Percentiles rank a stretch among this genome's conserved stretches.
These are phyloP conservation scores for Sequoiadendron giganteum DNA, from an alignment of 75 land plant genomes.

Conservation along the genomic window DNA sequence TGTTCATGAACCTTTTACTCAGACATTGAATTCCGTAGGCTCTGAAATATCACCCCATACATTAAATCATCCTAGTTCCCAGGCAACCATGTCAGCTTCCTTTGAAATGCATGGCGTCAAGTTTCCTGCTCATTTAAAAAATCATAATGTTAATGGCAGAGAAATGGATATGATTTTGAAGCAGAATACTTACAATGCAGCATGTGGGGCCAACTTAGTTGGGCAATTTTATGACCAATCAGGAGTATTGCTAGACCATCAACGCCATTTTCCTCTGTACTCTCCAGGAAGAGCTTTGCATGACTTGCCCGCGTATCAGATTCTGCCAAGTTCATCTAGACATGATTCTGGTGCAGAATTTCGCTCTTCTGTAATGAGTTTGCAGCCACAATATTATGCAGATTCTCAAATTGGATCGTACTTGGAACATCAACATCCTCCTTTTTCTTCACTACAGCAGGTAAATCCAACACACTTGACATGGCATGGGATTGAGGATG, in stretches of 20 bases:
- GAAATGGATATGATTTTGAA: slow-evolving; percentile 16
- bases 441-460: background rate
- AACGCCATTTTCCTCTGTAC: slow-evolving; percentile 1
- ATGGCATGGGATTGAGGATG: slow-evolving; percentile 16
- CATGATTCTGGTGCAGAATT: slow-evolving; percentile 14
- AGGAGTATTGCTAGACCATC: slow-evolving; percentile 7
- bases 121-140: slow-evolving; percentile 2
- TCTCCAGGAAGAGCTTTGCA: background rate
- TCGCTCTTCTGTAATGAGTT: background rate
- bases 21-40: background rate
- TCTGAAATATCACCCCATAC: background rate
- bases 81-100: background rate
- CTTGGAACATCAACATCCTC: slow-evolving; percentile 4
- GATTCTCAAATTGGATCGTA: slow-evolving; percentile 10
- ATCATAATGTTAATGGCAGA: background rate
- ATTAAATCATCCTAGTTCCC: background rate
- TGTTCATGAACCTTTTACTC: slow-evolving; percentile 19
- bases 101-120: background rate
- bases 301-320: slow-evolving; percentile 15
- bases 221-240: background rate
- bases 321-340: slow-evolving; percentile 10
- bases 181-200: slow-evolving; percentile 1
- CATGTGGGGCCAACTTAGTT: background rate
- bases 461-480: slow-evolving; percentile 3
- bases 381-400: slow-evolving; percentile 1